These are phyloP conservation scores for Hymenotorrendiella dingleyae DNA, from an alignment of 2,329 filamentous ascomycete genomes.

Conservation along the genomic window DNA sequence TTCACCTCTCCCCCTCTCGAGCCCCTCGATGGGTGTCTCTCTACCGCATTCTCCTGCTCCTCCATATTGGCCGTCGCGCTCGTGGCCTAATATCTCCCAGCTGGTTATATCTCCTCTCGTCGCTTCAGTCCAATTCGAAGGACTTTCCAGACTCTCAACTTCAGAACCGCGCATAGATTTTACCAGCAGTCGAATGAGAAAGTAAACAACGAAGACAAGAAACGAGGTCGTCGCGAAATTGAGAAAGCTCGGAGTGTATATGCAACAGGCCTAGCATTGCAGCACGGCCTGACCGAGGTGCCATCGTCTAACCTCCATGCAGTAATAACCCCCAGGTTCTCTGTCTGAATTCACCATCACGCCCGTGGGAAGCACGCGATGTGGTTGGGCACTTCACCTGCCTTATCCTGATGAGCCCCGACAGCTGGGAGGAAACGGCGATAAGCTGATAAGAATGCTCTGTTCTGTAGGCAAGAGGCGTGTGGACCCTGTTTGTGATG, in stretches of 20 bases:
- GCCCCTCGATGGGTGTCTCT: conserved; percentile 12
- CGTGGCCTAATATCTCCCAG: not conserved
- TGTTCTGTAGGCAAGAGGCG: no score
- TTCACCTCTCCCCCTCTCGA: conserved; percentile 16
- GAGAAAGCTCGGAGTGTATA: no score
- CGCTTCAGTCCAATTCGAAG: no score
- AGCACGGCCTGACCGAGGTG: not conserved
- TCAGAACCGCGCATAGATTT: not conserved
- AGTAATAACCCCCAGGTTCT: no score
- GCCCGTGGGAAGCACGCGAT: no score
- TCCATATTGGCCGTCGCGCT: not conserved
- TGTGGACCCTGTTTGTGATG: no score
- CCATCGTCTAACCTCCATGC: not conserved
- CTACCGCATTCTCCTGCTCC: conserved; percentile 6
- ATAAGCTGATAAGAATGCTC: conserved; percentile 9
- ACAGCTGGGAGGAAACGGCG: not conserved
- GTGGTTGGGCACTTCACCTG: not conserved
- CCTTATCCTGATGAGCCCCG: conserved; percentile 1
- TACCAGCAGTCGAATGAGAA: not conserved
- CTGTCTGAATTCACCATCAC: no score
- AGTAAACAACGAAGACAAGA: not conserved
- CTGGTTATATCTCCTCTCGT: not conserved
- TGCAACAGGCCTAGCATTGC: no score
- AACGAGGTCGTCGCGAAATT: no score
- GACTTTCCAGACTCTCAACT: not conserved